Evolutionary conservation across 495 filamentous ascomycete genomes (phyloP), one percentile per base, ranked within the genome.

Genomic region (Penicillium subrubescens): DNA sequence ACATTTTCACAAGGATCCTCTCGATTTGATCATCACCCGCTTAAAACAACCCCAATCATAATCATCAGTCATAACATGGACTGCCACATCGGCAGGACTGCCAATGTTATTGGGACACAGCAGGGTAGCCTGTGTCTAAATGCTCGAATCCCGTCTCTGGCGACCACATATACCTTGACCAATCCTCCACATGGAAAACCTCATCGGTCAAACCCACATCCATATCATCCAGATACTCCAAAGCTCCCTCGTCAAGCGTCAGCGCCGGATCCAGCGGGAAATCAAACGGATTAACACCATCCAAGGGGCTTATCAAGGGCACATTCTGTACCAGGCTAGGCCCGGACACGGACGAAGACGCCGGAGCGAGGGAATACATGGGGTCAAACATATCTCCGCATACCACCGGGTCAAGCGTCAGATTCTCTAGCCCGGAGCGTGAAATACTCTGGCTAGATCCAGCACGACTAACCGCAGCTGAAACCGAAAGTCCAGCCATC

Each of bases 131-230:
- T 31, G 63, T 70, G 65, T 73, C 69, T 60, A 73, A 59, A 66
- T 69, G 69, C 56, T 73, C 71, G 29, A 73, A 69, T 29, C 71
- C 71, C 3, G 64, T 73, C 56, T 73, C 70, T 23, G 71, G 62
- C 52, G 73, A 75, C 68, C 69, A 75, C 64, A 73, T 70, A 56
- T 72, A 75, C 59, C 71, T 60, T 37, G 73, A 72, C 73, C 73
- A 75, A 59, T 73, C 71, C 55, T 75, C 71, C 17, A 71, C 67
- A 59, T 66, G 62, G 39, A 70, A 73, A 6, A 59, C 31, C 4
- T 66, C 71, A 27, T 73, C 73, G 21, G 61, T 29, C 54, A 71
- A 48, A 5, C 64, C 65, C 46, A 73, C 5, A 54, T 71, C 69
- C 69, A 73, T 69, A 41, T 69, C 63, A 29, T 69, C 71, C 53